Base-by-base conservation (phyloP, 192 early-diverging fungal genomes). In the Phycomyces blakesleeanus region DNA sequence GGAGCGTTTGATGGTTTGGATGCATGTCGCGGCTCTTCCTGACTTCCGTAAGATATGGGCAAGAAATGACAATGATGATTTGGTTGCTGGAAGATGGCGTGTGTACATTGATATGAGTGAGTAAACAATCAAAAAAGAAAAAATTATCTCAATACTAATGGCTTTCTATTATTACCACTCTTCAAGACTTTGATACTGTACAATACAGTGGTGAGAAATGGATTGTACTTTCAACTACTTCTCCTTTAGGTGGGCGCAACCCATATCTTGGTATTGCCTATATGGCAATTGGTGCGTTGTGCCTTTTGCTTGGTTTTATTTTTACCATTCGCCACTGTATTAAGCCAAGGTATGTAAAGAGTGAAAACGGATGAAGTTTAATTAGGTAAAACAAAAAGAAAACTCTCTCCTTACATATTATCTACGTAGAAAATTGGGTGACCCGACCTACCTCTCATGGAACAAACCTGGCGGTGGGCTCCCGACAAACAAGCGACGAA, bases 1-100 rank as follows among this genome's bases (percentile, higher is more conserved):
- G 77, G 87, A 96, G 79, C 80, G 85, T 29, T 86, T 98, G 64
- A 87, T 91, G 72, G 96, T 98, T 26, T 98, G 96, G 96, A 95
- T 98, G 94, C 81, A 92, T 20, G 89, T 92, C 3, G 92, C 96
- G 3, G 95, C 92, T 0, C 78, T 97, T 55, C 92, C 96, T 12
- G 92, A 87, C n/a, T 98, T 98, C 78, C 80, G 93, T 55, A 98
- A 98, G 72, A 74, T 94, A 41, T 96, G 87, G 78, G 94, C 91
- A 44, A 80, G 83, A 64, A 90, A 94, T 66, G 82, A 82, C 27
- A 25, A 76, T 0, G 66, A 73, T 3, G 74, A 68, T 7, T 78
- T 96, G 67, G 64, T 72, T 41, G 74, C 76, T 53, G 94, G 93
- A 15, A 63, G 77, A 12, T 98, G 89, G 59, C 64, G 77, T 59